Percentiles rank a stretch among this genome's conserved stretches.
phyloP scores from a whole-genome alignment of 441 rosid genomes.

The Melastoma candidum region DNA sequence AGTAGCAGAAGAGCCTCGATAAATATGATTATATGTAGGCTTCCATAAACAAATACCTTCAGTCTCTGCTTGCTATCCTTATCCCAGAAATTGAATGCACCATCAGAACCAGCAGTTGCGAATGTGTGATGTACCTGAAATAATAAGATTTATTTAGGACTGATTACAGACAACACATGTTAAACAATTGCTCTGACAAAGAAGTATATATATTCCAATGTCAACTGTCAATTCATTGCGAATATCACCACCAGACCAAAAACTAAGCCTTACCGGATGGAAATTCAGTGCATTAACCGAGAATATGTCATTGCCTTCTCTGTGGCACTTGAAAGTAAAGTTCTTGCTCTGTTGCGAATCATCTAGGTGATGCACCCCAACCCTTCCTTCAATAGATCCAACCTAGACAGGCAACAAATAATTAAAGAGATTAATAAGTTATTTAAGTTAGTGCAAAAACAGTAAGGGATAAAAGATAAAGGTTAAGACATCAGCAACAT shows the following conservation, averaged over 20 bases:
- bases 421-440: too few species aligned
- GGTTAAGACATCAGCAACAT: too few species aligned
- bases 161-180: not conserved
- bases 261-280: constrained; percentile 64
- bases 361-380: constrained; percentile 96
- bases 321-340: constrained; percentile 95
- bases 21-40: too few species aligned
- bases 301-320: constrained; percentile 72
- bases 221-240: not conserved
- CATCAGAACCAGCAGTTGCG: constrained; percentile 99
- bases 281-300: constrained; percentile 89
- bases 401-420: constrained; percentile 28
- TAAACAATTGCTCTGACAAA: not conserved
- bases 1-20: too few species aligned
- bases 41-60: constrained; percentile 37
- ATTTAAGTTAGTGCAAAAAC: too few species aligned
- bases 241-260: not conserved
- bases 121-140: constrained; percentile 82
- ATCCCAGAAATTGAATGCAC: constrained; percentile 96
- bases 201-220: constrained; percentile 3
- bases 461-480: too few species aligned
- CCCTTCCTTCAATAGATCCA: constrained; percentile 94
- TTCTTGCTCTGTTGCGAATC: constrained; percentile 67
- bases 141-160: not conserved
- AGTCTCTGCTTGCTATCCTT: constrained; percentile 97